Evolutionary conservation across 176 grass and related monocot species (phyloP).

Genomic region (sorghum (Sorghum bicolor)): DNA sequence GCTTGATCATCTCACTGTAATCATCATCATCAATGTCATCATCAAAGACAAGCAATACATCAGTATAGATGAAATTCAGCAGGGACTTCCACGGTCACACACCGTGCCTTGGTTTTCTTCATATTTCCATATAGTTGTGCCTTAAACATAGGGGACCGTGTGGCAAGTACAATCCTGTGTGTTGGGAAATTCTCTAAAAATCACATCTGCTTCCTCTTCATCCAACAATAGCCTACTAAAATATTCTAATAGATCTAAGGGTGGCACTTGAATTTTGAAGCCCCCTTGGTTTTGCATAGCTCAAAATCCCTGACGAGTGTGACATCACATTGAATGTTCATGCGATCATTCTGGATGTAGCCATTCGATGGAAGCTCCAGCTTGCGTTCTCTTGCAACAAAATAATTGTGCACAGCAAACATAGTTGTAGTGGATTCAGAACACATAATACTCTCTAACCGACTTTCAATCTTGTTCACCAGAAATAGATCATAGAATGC

Average conservation of each 20-base stretch:
- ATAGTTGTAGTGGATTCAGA: neutral
- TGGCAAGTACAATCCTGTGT: neutral
- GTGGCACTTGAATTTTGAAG: neutral
- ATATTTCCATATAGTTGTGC: neutral
- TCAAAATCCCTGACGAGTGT: neutral
- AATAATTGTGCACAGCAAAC: too few species aligned
- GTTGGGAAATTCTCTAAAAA: neutral
- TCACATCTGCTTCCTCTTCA: neutral
- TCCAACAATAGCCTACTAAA: neutral
- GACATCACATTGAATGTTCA: neutral
- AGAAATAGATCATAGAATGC: neutral
- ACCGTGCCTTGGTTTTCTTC: neutral
- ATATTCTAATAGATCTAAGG: neutral
- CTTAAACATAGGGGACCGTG: neutral
- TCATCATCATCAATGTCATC: neutral
- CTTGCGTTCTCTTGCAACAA: neutral
- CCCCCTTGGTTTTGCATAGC: neutral
- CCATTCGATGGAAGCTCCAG: neutral
- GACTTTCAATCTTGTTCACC: neutral
- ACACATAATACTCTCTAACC: neutral
- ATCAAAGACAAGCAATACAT: too few species aligned
- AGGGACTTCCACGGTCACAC: neutral
- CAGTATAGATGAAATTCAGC: too few species aligned
- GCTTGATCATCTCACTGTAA: neutral
- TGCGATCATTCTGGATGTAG: neutral